These are phyloP conservation scores for Cladophialophora bantiana DNA, from an alignment of 2,329 filamentous ascomycete genomes.

Conservation along the genomic window DNA sequence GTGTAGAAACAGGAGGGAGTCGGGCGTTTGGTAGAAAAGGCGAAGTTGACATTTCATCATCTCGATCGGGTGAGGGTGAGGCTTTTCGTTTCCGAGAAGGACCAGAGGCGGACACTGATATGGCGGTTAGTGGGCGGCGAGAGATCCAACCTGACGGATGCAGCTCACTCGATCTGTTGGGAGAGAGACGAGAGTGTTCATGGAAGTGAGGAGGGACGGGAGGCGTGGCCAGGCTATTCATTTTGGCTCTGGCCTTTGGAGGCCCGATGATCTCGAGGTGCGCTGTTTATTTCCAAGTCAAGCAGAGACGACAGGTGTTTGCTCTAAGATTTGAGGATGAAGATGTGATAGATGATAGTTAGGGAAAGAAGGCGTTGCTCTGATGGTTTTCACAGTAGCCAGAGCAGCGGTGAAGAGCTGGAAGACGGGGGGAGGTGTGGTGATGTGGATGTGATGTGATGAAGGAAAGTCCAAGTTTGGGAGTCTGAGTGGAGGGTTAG, in stretches of 20 bases:
- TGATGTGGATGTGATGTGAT: slow-evolving; percentile 19
- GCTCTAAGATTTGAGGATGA: not conserved
- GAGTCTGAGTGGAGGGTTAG: slow-evolving; percentile 21
- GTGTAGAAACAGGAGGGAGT: slow-evolving; percentile 70
- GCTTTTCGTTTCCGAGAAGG: slow-evolving; percentile 81
- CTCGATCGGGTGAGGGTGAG: slow-evolving; percentile 48
- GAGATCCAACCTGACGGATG: slow-evolving; percentile 10
- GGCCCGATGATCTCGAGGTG: slow-evolving; percentile 26
- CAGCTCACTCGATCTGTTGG: slow-evolving; percentile 64
- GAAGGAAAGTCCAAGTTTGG: slow-evolving; percentile 20
- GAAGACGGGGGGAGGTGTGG: slow-evolving; percentile 5
- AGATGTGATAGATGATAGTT: slow-evolving; percentile 3
- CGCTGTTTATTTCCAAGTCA: slow-evolving; percentile 12
- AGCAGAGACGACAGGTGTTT: not conserved
- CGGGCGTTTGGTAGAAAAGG: slow-evolving; percentile 82
- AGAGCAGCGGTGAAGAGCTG: slow-evolving; percentile 16
- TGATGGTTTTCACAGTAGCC: slow-evolving; percentile 1
- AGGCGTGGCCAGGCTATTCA: slow-evolving; percentile 68
- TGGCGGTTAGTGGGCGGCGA: slow-evolving; percentile 23
- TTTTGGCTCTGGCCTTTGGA: slow-evolving; percentile 48
- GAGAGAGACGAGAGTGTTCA: slow-evolving; percentile 65
- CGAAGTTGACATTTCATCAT: slow-evolving; percentile 84
- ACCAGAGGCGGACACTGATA: slow-evolving; percentile 46
- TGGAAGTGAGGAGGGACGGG: slow-evolving; percentile 69
- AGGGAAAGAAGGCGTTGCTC: not conserved